Conservation (phyloP, 1,284 basidiomycete genomes). For the Ustilago curta region DNA sequence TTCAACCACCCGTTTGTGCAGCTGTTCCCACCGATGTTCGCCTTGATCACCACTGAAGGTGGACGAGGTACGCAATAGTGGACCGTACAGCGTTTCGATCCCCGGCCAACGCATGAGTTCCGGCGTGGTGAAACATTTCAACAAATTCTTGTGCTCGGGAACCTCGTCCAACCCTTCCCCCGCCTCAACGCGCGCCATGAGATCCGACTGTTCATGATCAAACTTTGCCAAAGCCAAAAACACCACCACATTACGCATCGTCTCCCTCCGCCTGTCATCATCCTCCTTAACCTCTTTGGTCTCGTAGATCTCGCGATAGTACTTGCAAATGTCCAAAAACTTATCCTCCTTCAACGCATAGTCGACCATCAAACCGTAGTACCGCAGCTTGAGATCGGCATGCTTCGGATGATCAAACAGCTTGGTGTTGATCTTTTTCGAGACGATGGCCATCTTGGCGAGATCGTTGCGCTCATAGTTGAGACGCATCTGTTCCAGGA, state of each 20-base stretch:
- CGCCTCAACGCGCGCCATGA: slow-evolving; percentile 86
- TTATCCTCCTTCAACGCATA: slow-evolving; percentile 85
- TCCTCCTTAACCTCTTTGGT: slow-evolving; percentile 88
- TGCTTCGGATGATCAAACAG: slow-evolving; percentile 84
- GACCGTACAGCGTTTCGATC: slow-evolving; percentile 90
- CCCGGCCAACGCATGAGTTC: slow-evolving; percentile 99
- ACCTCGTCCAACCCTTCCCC: slow-evolving; percentile 79
- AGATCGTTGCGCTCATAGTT: slow-evolving; percentile 82
- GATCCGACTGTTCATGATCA: slow-evolving; percentile 96
- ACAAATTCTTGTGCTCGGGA: slow-evolving; percentile 87
- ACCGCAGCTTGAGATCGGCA: slow-evolving; percentile 93
- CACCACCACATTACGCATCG: slow-evolving; percentile 82
- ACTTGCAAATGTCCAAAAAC: slow-evolving; percentile 93
- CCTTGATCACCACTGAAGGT: slow-evolving; percentile 76
- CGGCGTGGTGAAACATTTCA: slow-evolving; percentile 94
- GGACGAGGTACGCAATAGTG: slow-evolving; percentile 81
- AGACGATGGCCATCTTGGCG: slow-evolving; percentile 89
- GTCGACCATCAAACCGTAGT: slow-evolving; percentile 95
- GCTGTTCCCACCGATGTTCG: slow-evolving; percentile 89
- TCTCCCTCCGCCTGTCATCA: slow-evolving; percentile 55
- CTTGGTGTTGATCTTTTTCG: slow-evolving; percentile 92
- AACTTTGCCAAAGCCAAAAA: slow-evolving; percentile 93
- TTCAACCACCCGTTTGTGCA: slow-evolving; percentile 95
- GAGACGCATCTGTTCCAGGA: slow-evolving; percentile 97
- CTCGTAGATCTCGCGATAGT: slow-evolving; percentile 96